Base-by-base conservation (phyloP, 371 early-diverging fungal genomes). In the Apophysomyces trapeziformis region DNA sequence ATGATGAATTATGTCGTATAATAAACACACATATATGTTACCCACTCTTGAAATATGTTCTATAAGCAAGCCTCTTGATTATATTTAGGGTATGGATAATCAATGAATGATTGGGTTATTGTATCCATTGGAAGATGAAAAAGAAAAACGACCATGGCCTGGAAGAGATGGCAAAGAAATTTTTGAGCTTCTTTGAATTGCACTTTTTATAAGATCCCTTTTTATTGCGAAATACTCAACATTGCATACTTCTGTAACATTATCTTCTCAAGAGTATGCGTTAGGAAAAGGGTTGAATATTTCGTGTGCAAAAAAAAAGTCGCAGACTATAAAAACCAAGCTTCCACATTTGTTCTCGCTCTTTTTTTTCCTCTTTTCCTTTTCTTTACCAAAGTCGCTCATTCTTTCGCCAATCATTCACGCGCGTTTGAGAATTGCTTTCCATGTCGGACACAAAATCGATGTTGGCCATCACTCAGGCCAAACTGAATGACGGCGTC, bases 401-500 rank as follows among this genome's bases (percentile, higher is more conserved):
- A 50, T 38, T n/a, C 57, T 18, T 47, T 50, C 46, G 38, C 16
- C 13, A 46, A 59, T 39, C 58, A 46, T 57, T 64, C 57, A 43
- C 46, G 38, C 44, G 44, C 45, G 16, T 58, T 43, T 58, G 32
- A 43, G 41, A 16, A 43, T 37, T 43, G n/a, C 39, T 60, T 60
- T n/a, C 18, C 32, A 60, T 65, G 60, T 43, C 54, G 38, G 57
- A 67, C 47, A 36, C 61, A 26, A 61, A 57, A 63, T 43, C 70
- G 57, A 50, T 50, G 54, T 38, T 58, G 35, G 63, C 66, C 65
- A 67, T 66, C 35, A 68, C 64, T 50, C 43, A 54, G 37, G 67
- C 71, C 26, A 68, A 64, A 38, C 57, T 79, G 54, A 61, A 54
- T 47, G 70, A 77, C 61, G 77, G 75, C 7, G 68, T 61, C 18